Base-by-base conservation (phyloP, 805 yeast genomes). In the Candida odintsovae region DNA sequence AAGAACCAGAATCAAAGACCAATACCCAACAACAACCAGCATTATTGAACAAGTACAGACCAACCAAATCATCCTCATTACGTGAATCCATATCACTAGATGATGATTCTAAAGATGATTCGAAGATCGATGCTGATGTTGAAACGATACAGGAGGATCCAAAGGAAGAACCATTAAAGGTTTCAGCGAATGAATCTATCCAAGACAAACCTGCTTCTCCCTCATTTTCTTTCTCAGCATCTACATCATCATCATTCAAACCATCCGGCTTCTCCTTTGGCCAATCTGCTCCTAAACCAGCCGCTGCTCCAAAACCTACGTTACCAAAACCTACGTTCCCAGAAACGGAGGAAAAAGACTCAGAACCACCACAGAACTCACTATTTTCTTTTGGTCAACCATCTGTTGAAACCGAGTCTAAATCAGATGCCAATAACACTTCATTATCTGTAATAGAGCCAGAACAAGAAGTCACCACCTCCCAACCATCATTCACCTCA, bases 1-100 rank as follows among this genome's bases (percentile, higher is more conserved):
- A 22, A 3, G 25, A 19, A 22, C 23, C 8, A 15, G 25, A 42
- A 33, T 38, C 11, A n/a, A 37, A 19, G 31, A 19, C 15, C 16
- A 36, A 41, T 13, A 25, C 35, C 28, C 33, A 41, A 8, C 42
- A 6, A 25, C 29, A 42, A 20, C 26, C 45, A 8, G 5, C 9
- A 5, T 8, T 33, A 6, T 13, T 45, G 15, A 38, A 41, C 28
- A 39, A 39, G 16, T 42, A 46, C 13, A 42, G 44, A 44, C 50
- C 50, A 5, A 33, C 40, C 8, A 65, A 63, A 44, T 65, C 73
- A 2, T 68, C 73, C 0, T 66, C 72, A 0, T 49, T 70, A 41
- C 61, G 72, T 15, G 65, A 60, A 44, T 59, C 66, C 3, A 56
- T 65, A 6, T 50, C 59, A 0, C 55, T 61, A 4, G 50, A 54